Base-by-base conservation (phyloP, 2,329 filamentous ascomycete species). In the Monilinia vaccinii-corymbosi region DNA sequence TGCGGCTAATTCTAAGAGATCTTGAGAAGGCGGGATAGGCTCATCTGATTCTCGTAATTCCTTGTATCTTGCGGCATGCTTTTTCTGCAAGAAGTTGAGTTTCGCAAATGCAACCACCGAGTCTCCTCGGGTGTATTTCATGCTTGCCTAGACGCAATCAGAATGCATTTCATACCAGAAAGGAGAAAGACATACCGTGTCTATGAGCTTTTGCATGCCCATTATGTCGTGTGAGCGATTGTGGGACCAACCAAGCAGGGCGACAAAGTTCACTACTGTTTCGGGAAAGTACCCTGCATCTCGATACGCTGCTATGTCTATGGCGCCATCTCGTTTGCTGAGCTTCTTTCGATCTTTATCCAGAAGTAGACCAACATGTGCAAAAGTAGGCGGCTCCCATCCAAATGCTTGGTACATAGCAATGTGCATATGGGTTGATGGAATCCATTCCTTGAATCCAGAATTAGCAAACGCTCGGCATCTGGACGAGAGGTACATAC, bases 41-140 rank as follows among this genome's bases (percentile, higher is more conserved):
- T 47, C 40, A 48, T 51, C 46, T 28, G 53, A 31, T 46, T 51
- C n/a, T 51, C 53, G 42, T 6, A 61, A 36, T 23, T 61, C 59
- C 38, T 66, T 67, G 55, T 72, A 71, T 21, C 67, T 66, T 25
- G 57, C 59, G 36, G 71, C 70, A 50, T 93, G 89, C 50, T 82
- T 80, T 66, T 82, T 84, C 69, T 97, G 90, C 52, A 97, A 81
- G 72, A 86, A 90, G 67, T 83, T 81, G 18, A 97, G 80, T 71
- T 97, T 99, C 52, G 85, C 83, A 55, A 86, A 81, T 23, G 88
- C 85, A 21, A 97, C 89, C 16, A 88, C 87, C 8, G 92, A 90
- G 71, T 97, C 92, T 11, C 93, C 93, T 67, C 88, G 89, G 3
- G 91, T 97, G 74, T 97, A 95, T 70, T 91, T 91, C 65, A 96